Evolutionary conservation across 1,284 basidiomycete genomes (phyloP).

Genomic region (Porodaedalea pini): DNA sequence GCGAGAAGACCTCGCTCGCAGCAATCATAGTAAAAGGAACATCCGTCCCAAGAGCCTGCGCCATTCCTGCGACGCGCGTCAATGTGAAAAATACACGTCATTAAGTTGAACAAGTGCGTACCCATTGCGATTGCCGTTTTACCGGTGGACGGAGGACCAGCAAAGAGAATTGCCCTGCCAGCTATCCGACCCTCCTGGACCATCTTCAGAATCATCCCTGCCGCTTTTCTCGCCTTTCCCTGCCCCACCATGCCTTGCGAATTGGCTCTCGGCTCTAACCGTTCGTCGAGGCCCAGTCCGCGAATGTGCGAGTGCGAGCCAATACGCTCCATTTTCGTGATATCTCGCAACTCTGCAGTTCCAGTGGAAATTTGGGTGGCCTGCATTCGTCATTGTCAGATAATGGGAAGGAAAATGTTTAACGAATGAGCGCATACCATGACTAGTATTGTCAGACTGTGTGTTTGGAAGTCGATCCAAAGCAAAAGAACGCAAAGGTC

Average conservation of each 20-base stretch:
- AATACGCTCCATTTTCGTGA: constrained; percentile 96
- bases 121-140: constrained; percentile 98
- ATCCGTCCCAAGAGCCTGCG: constrained; percentile 88
- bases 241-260: constrained; percentile 98
- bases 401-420: background rate
- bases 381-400: constrained; percentile 31
- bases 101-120: constrained; percentile 33
- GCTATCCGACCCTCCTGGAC: constrained; percentile 95
- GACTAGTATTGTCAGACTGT: background rate
- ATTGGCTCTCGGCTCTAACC: constrained; percentile 83
- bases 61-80: constrained; percentile 70
- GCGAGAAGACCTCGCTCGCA: constrained; percentile 94
- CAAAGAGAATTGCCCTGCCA: constrained; percentile 92
- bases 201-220: constrained; percentile 97
- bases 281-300: constrained; percentile 89
- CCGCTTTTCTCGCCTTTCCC: constrained; percentile 91
- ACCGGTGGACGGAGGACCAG: constrained; percentile 93
- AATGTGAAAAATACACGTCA: constrained; percentile 8
- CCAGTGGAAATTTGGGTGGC: constrained; percentile 70
- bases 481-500: background rate
- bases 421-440: constrained; percentile 14
- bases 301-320: constrained; percentile 98
- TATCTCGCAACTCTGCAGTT: constrained; percentile 77
- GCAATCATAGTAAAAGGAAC: constrained; percentile 98
- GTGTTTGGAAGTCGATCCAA: background rate